phyloP scores from a whole-genome alignment of 1,284 basidiomycete genomes.

The Rhodotorula sp. region DNA sequence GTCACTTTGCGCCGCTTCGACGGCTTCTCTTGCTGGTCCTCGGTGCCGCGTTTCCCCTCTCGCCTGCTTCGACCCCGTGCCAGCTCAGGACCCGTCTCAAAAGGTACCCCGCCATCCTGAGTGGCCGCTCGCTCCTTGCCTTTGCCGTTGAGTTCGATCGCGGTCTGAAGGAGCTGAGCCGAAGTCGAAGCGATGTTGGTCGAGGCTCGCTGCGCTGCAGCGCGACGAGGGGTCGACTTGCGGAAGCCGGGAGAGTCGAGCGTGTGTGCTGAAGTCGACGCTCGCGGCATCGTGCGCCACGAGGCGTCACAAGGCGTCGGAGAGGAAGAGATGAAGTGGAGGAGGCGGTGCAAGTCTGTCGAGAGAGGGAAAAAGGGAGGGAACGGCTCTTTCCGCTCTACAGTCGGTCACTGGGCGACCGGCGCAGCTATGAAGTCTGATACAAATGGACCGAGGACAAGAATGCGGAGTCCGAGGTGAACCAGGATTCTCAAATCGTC shows the following conservation, averaged over 20 bases:
- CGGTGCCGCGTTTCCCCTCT: neutral
- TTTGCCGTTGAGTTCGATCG: neutral
- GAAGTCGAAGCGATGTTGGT: neutral
- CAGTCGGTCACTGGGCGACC: neutral
- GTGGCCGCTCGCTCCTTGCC: neutral
- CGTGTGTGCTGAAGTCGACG: neutral
- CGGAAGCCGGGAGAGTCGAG: slow-evolving; percentile 6
- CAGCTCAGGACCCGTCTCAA: neutral
- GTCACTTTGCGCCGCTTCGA: neutral
- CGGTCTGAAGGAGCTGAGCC: neutral
- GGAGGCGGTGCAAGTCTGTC: neutral
- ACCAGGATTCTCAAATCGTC: too few relatives aligned
- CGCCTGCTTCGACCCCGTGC: too few relatives aligned
- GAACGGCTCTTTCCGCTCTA: neutral
- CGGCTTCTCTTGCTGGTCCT: neutral
- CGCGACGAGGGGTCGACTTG: neutral
- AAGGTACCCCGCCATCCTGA: neutral
- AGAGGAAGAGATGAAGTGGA: neutral
- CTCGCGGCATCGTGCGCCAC: neutral
- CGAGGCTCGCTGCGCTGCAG: neutral
- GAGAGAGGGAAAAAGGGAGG: neutral
- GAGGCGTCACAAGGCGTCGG: neutral
- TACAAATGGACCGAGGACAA: too few relatives aligned
- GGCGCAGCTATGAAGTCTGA: too few relatives aligned
- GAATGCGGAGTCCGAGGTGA: too few relatives aligned